phyloP scores from a whole-genome alignment of 805 yeast species.

The Wickerhamiella azymoides region DNA sequence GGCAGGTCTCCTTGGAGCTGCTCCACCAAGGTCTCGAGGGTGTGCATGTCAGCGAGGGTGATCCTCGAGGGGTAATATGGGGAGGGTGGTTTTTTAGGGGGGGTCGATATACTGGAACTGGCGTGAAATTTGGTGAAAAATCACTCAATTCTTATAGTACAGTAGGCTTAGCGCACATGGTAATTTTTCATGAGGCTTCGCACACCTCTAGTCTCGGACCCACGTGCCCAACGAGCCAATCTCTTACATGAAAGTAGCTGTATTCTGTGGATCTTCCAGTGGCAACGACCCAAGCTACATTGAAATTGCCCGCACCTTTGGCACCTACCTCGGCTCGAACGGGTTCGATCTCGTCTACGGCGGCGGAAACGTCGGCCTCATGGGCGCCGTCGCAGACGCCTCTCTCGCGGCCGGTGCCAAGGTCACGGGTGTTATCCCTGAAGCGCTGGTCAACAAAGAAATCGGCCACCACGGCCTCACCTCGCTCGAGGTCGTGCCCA shows the following conservation, averaged over 20 bases:
- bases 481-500: slow-evolving; percentile 48
- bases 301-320: slow-evolving; percentile 44
- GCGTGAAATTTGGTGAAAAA: no score
- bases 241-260: slow-evolving; percentile 38
- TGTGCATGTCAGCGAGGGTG: background rate
- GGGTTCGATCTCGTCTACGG: slow-evolving; percentile 67
- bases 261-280: slow-evolving; percentile 73
- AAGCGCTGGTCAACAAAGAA: slow-evolving; percentile 63
- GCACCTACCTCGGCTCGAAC: slow-evolving; percentile 42
- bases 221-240: background rate
- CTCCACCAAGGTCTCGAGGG: background rate
- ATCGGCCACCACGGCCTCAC: slow-evolving; percentile 39
- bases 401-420: slow-evolving; percentile 18
- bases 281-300: slow-evolving; percentile 43
- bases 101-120: no score
- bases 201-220: background rate
- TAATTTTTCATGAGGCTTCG: no score
- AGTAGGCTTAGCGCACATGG: no score
- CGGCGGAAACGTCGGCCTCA: slow-evolving; percentile 52
- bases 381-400: slow-evolving; percentile 19
- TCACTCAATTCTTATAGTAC: no score
- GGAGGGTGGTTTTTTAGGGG: background rate
- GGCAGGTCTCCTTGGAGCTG: slow-evolving; percentile 11
- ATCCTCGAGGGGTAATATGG: background rate
- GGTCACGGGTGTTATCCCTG: slow-evolving; percentile 81